Base-by-base conservation (phyloP, 2,329 filamentous ascomycete genomes). In the Epichloe brachyelytri region DNA sequence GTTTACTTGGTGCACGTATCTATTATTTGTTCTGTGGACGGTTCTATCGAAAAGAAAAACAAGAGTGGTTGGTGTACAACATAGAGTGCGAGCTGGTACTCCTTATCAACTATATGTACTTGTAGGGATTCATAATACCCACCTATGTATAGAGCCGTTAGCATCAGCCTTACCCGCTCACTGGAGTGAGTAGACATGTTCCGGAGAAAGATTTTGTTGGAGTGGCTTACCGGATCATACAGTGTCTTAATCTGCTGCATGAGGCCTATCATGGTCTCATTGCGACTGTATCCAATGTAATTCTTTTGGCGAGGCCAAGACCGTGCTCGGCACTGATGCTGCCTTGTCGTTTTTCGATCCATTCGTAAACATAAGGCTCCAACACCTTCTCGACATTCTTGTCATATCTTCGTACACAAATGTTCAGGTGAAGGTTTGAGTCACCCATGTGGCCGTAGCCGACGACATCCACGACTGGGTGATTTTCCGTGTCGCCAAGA, bases 391-490 rank as follows among this genome's bases (percentile, higher is more conserved):
- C 93, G 26, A 98, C 88, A 51, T 80, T 75, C 69, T 90, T 86
- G 68, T 93, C 88, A 68, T 93, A 97, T 54, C 83, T 73, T 54
- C 90, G 75, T 17, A 88, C 85, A 1, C 86, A 78, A 36, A 98
- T 79, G 68, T 98, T 98, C 58, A 98, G 75, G 69, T 98, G 94
- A 57, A 98, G 70, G 69, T 98, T 98, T 3, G 86, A 82, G 68
- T 98, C 93, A 39, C 93, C 94, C 90, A 98, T 97, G 67, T 98
- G 93, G 36, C 93, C 93, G 64, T 96, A 98, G 19, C 93, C 93
- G 19, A 96, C 81, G n/a, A 96, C 90, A 52, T 85, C 86, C 2
- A 94, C 79, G 5, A 94, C 90, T 1, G 90, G 88, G 64, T 83
- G 78, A 44, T 82, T 82, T 51, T 86, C 80, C 5, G 83, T 80